phyloP scores from a whole-genome alignment of 2,329 filamentous ascomycete species.

The Fusarium verrucosum region DNA sequence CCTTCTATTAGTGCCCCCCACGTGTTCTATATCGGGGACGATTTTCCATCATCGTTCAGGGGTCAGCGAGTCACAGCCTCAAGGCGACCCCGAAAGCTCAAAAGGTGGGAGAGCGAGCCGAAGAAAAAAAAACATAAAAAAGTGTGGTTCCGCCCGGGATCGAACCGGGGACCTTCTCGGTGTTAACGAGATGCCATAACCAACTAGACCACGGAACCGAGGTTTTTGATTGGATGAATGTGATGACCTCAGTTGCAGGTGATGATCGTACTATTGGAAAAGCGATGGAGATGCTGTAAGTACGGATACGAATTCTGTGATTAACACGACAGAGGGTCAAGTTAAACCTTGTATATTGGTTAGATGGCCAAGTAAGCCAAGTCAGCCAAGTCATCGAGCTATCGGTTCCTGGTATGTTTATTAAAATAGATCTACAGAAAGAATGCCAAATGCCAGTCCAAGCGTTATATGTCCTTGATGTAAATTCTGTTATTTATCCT shows the following conservation, averaged over 20 bases:
- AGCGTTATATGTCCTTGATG: no score
- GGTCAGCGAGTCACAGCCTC: constrained; percentile 15
- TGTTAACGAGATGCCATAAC: constrained; percentile 26
- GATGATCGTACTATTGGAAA: neutral
- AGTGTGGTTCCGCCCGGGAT: constrained; percentile 18
- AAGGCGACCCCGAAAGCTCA: constrained; percentile 1
- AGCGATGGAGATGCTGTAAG: no score
- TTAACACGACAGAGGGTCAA: neutral
- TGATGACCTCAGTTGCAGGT: fast-evolving
- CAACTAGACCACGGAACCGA: constrained; percentile 21
- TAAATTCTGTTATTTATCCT: no score
- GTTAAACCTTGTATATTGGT: neutral
- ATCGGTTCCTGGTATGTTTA: no score
- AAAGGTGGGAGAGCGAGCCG: neutral
- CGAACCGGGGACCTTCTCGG: constrained; percentile 20
- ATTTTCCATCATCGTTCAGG: constrained; percentile 23
- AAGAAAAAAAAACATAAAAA: neutral
- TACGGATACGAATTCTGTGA: neutral
- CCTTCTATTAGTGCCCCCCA: constrained; percentile 13
- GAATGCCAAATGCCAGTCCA: no score
- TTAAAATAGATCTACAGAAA: no score
- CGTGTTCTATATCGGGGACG: constrained; percentile 13
- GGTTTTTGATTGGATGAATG: neutral
- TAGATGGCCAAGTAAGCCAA: no score
- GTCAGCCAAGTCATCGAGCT: no score